Conservation (phyloP, 164 flowering plant genomes). For the Tetracentron sinense region DNA sequence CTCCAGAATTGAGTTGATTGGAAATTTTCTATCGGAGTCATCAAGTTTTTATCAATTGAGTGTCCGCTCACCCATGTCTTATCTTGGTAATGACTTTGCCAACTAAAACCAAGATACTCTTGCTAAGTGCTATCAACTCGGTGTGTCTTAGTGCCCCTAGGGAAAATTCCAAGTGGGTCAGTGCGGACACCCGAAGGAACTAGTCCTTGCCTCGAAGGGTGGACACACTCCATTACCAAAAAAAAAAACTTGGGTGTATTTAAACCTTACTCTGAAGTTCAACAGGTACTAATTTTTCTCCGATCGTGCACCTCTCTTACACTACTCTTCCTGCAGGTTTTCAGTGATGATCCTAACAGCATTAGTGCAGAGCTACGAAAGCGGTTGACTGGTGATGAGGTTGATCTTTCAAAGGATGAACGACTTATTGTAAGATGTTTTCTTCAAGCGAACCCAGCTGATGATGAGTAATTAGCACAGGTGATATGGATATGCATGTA, state of each 20-base stretch:
- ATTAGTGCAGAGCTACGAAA: slow-evolving; percentile 33
- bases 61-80: neutral
- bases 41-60: neutral
- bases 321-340: slow-evolving; percentile 41
- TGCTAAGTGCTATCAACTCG: too few relatives aligned
- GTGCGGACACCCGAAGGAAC: too few relatives aligned
- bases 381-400: slow-evolving; percentile 52
- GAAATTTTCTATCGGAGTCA: neutral
- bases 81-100: neutral
- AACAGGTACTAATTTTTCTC: neutral
- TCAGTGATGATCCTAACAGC: slow-evolving; percentile 32
- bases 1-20: neutral
- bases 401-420: slow-evolving; percentile 60
- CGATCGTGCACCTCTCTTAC: neutral
- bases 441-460: slow-evolving; percentile 47
- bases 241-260: neutral
- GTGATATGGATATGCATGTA: neutral
- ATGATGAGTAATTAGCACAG: slow-evolving; percentile 18
- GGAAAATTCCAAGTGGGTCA: too few relatives aligned
- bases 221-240: too few relatives aligned
- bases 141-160: too few relatives aligned
- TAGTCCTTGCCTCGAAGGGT: too few relatives aligned
- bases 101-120: neutral
- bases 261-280: neutral
- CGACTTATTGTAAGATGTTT: slow-evolving; percentile 41